A percentile compares a stretch with the other conserved stretches of the same genome.
Evolutionary conservation across 2,329 filamentous ascomycete genomes (phyloP).

Genomic region (Daldinia eschscholtzii): DNA sequence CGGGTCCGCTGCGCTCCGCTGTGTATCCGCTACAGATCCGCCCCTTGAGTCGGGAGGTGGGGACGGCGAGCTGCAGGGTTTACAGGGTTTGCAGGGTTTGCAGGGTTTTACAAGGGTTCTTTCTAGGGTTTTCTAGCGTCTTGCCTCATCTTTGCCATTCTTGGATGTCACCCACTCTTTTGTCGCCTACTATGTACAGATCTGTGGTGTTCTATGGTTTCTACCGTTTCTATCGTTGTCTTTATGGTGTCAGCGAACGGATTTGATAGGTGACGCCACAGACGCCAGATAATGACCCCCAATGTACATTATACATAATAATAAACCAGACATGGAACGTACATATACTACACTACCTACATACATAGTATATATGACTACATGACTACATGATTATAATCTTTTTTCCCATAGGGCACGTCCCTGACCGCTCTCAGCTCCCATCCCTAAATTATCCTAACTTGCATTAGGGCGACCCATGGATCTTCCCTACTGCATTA

Average conservation of each 20-base stretch:
- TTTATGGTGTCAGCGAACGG: background rate
- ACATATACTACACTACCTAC: no score
- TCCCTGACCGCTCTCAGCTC: conserved; percentile 31
- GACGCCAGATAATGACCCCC: conserved; percentile 24
- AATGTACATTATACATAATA: background rate
- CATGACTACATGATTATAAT: background rate
- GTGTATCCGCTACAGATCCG: conserved; percentile 35
- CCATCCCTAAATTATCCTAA: conserved; percentile 9
- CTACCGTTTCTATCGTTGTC: background rate
- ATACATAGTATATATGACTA: no score
- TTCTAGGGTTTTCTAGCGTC: conserved; percentile 42
- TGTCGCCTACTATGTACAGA: conserved; percentile 15
- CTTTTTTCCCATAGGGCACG: conserved; percentile 11
- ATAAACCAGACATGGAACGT: background rate
- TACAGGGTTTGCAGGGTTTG: background rate
- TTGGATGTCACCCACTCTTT: conserved; percentile 11
- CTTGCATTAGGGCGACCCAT: conserved; percentile 13
- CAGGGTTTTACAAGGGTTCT: conserved; percentile 4
- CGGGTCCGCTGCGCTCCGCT: conserved; percentile 43
- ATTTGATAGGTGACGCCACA: conserved; percentile 41
- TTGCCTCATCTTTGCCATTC: conserved; percentile 40
- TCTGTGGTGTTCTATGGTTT: conserved; percentile 14
- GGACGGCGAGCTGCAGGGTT: conserved; percentile 27
- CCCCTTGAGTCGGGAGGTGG: conserved; percentile 35
- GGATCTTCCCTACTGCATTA: conserved; percentile 28